These are phyloP conservation scores for Chalciporus sphaerocephalus DNA, from an alignment of 768 basidiomycete species.

Conservation along the genomic window DNA sequence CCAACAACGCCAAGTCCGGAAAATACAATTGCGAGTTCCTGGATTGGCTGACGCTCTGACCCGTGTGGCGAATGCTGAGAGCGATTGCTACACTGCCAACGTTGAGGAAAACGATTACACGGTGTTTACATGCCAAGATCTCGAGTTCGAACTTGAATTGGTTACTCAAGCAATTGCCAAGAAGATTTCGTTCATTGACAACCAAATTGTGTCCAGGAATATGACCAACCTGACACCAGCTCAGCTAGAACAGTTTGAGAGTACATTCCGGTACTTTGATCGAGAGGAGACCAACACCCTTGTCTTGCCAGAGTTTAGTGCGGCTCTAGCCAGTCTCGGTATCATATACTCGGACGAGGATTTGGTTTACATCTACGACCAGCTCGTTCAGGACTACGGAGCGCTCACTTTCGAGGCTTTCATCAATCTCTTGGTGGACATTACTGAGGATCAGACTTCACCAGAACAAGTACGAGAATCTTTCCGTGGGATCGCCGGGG, in stretches of 20 bases:
- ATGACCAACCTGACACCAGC: constrained; percentile 94
- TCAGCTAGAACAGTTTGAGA: constrained; percentile 93
- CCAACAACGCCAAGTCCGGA: constrained; percentile 65
- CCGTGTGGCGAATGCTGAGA: constrained; percentile 60
- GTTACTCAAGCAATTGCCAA: constrained; percentile 76
- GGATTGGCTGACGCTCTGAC: constrained; percentile 54
- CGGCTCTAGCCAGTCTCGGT: constrained; percentile 89
- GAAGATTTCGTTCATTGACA: constrained; percentile 95
- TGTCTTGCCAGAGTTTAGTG: constrained; percentile 80
- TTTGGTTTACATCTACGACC: constrained; percentile 76
- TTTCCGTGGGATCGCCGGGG: constrained; percentile 85
- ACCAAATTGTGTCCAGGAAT: constrained; percentile 93
- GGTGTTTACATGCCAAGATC: constrained; percentile 81
- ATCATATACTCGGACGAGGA: constrained; percentile 93
- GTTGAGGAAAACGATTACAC: constrained; percentile 98
- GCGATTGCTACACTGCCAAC: constrained; percentile 78
- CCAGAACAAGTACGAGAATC: constrained; percentile 88
- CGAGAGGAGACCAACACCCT: constrained; percentile 89
- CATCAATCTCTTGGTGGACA: constrained; percentile 90
- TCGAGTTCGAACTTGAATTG: constrained; percentile 84
- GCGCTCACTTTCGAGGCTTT: constrained; percentile 92
- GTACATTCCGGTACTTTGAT: constrained; percentile 97
- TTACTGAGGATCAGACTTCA: constrained; percentile 93
- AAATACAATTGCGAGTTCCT: constrained; percentile 66
- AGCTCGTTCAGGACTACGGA: constrained; percentile 76